A percentile compares a stretch with the other conserved stretches of the same genome.
Conservation (phyloP, 2,329 filamentous ascomycete genomes). For the Paecilomyces dactylethromorphus region DNA sequence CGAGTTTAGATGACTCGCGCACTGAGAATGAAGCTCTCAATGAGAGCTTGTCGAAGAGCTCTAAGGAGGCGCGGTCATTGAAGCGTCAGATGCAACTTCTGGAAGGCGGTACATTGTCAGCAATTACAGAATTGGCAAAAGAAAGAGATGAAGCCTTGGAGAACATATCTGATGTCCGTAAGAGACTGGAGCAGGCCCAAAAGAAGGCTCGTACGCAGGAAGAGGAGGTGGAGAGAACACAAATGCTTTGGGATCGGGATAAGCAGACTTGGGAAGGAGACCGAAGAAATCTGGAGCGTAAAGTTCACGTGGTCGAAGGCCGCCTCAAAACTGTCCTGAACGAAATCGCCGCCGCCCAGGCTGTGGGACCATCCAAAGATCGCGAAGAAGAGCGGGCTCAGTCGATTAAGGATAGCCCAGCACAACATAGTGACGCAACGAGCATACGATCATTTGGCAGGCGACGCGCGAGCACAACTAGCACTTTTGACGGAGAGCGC, state of each 20-base stretch:
- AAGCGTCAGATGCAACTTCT: conserved; percentile 81
- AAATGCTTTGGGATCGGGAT: conserved; percentile 76
- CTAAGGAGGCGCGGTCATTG: conserved; percentile 71
- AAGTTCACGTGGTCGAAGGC: conserved; percentile 82
- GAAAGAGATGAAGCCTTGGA: conserved; percentile 83
- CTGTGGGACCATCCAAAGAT: conserved; percentile 23
- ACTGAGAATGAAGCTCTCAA: conserved; percentile 69
- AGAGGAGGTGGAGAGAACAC: conserved; percentile 71
- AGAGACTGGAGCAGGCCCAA: conserved; percentile 68
- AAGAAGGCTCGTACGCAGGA: conserved; percentile 74
- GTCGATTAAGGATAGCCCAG: conserved; percentile 51
- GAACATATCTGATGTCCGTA: conserved; percentile 62
- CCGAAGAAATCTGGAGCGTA: conserved; percentile 72
- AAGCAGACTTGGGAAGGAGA: conserved; percentile 81
- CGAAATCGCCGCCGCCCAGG: conserved; percentile 56
- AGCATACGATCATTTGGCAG: conserved; percentile 60
- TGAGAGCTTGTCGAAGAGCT: conserved; percentile 53
- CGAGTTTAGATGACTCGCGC: conserved; percentile 61
- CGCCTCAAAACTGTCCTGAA: conserved; percentile 78
- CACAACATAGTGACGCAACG: conserved; percentile 58
- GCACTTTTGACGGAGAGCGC: conserved; percentile 43
- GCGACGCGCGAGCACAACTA: conserved; percentile 54
- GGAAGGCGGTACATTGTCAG: conserved; percentile 81
- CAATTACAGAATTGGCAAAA: conserved; percentile 71
- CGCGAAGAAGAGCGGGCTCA: conserved; percentile 58